These are phyloP conservation scores for Neoscytalidium dimidiatum DNA, from an alignment of 2,329 filamentous ascomycete genomes.

Conservation along the genomic window DNA sequence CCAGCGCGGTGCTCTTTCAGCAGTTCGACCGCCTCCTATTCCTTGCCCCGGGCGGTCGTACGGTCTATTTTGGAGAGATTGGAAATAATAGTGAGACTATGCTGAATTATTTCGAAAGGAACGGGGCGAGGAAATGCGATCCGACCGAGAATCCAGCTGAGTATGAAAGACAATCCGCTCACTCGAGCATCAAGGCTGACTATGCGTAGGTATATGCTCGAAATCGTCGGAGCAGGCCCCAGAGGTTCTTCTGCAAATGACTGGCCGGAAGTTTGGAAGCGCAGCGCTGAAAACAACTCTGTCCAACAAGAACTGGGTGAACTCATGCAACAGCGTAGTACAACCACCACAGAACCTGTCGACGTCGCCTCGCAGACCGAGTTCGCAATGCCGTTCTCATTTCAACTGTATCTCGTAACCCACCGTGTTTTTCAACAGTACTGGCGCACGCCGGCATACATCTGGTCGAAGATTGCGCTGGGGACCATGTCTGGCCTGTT, in stretches of 20 bases:
- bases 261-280: conserved; percentile 45
- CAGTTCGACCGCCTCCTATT: conserved; percentile 49
- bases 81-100: conserved; percentile 44
- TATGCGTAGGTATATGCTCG: conserved; percentile 61
- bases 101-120: conserved; percentile 59
- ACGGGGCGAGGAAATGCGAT: conserved; percentile 63
- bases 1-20: conserved; percentile 44
- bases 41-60: conserved; percentile 41
- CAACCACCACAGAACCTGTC: not conserved
- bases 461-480: conserved; percentile 31
- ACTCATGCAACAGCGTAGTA: not conserved
- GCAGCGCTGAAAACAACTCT: conserved; percentile 24
- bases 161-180: conserved; percentile 3
- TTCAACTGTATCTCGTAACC: conserved; percentile 37
- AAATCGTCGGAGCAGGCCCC: conserved; percentile 34
- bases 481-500: conserved; percentile 30
- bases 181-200: not conserved
- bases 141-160: conserved; percentile 72
- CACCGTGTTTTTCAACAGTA: conserved; percentile 48
- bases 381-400: conserved; percentile 45
- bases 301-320: conserved; percentile 39
- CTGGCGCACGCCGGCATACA: conserved; percentile 48
- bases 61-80: conserved; percentile 47
- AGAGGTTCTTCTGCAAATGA: conserved; percentile 46
- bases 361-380: conserved; percentile 34